These are phyloP conservation scores for Eremochloa ophiuroides DNA, from an alignment of 176 grass and related monocot species.

Conservation along the genomic window DNA sequence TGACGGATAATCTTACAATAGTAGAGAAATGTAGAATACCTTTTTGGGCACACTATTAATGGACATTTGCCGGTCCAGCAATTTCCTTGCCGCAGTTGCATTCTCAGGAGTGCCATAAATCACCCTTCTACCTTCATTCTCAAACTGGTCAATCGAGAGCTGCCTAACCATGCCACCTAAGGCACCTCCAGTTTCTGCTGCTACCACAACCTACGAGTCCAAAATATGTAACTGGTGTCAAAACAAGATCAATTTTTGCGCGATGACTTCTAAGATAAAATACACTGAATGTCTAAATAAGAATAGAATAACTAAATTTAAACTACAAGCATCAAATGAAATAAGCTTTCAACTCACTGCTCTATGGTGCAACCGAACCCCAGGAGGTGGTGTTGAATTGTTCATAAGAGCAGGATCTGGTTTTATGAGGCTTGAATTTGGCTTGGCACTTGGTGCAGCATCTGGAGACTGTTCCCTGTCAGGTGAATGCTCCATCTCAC, in stretches of 20 bases:
- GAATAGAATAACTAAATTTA: conserved; percentile 4
- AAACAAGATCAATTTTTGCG: neutral
- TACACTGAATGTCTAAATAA: neutral
- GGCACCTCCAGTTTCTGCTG: conserved; percentile 95
- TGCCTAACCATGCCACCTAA: conserved; percentile 99
- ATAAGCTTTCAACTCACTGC: conserved; percentile 62
- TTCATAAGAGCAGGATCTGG: conserved; percentile 53
- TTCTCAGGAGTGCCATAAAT: conserved; percentile 94
- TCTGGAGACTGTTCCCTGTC: conserved; percentile 59
- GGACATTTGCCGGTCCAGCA: conserved; percentile 95
- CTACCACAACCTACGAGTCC: conserved; percentile 74
- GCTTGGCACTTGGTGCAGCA: conserved; percentile 53
- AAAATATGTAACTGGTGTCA: neutral
- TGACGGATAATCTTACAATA: neutral
- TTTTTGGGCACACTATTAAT: conserved; percentile 97
- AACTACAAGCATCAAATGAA: conserved; percentile 17
- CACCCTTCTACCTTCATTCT: conserved; percentile 97
- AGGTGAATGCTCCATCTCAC: conserved; percentile 66
- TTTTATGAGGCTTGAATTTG: conserved; percentile 66
- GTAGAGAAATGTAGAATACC: conserved; percentile 35
- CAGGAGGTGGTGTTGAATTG: conserved; percentile 54
- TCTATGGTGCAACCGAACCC: conserved; percentile 98
- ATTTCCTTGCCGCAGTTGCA: conserved; percentile 92
- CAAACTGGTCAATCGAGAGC: conserved; percentile 98
- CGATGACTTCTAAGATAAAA: conserved; percentile 1